Conservation (phyloP, 202 grass and related monocot species). For the Musa balbisiana region DNA sequence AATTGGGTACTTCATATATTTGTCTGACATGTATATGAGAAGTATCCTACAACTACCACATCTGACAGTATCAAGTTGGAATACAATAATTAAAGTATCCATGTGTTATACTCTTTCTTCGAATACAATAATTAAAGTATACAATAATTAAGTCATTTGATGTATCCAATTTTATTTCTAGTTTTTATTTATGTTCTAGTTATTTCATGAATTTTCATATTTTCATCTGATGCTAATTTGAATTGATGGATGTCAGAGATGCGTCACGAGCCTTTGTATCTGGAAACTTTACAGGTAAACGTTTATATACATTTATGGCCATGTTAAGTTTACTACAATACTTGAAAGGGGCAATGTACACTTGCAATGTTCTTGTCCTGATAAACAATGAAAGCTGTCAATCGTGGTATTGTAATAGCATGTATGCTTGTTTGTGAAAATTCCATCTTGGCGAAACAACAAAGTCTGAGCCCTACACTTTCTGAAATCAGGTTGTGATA, state of each 20-base stretch:
- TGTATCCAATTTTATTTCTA: background rate
- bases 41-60: background rate
- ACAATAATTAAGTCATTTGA: background rate
- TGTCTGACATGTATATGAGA: background rate
- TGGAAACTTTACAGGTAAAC: conserved; percentile 85
- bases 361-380: background rate
- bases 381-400: background rate
- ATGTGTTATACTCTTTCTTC: background rate
- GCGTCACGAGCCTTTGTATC: conserved; percentile 87
- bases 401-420: background rate
- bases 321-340: background rate
- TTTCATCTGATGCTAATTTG: conserved; percentile 25
- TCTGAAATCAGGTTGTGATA: no score
- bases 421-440: no score
- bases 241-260: conserved; percentile 48
- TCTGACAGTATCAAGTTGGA: background rate
- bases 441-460: no score
- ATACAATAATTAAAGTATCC: background rate
- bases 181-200: background rate
- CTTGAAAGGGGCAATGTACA: no score
- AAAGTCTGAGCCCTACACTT: no score
- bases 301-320: conserved; percentile 8
- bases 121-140: background rate
- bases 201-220: background rate
- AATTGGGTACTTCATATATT: background rate